Evolutionary conservation across 805 yeast genomes (phyloP).

Genomic region (Teunomyces aglyptinius): DNA sequence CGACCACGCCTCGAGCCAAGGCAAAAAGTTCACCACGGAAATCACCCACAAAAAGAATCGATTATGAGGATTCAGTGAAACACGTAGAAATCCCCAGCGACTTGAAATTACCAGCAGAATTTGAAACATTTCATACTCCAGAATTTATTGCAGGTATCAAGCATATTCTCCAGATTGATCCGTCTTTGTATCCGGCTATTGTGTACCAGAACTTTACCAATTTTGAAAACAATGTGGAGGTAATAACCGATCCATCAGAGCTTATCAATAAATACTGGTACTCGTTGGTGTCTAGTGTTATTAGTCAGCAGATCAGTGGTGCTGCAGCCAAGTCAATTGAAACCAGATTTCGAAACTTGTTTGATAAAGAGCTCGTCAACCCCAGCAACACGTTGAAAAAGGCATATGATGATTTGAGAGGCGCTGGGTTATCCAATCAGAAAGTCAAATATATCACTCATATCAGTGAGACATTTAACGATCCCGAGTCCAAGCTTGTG

Average conservation of each 20-base stretch:
- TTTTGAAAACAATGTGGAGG: slow-evolving; percentile 12
- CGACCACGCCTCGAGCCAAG: not conserved
- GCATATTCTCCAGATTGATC: slow-evolving; percentile 30
- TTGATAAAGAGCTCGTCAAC: slow-evolving; percentile 43
- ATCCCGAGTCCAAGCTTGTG: slow-evolving; percentile 31
- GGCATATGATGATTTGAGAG: slow-evolving; percentile 49
- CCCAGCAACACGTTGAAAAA: slow-evolving; percentile 46
- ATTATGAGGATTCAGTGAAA: slow-evolving; percentile 10
- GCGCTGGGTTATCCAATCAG: slow-evolving; percentile 65
- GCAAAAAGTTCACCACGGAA: slow-evolving; percentile 2
- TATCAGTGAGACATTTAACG: slow-evolving; percentile 51
- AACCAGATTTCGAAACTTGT: slow-evolving; percentile 38
- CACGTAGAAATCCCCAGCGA: slow-evolving; percentile 9
- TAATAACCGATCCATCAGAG: slow-evolving; percentile 11
- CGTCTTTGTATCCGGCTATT: slow-evolving; percentile 32
- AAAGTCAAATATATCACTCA: slow-evolving; percentile 64
- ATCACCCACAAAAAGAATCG: slow-evolving; percentile 1
- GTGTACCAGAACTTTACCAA: slow-evolving; percentile 27
- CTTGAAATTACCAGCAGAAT: slow-evolving; percentile 22
- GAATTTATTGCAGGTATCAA: slow-evolving; percentile 33
- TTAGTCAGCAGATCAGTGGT: slow-evolving; percentile 78
- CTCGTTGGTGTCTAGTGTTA: slow-evolving; percentile 41
- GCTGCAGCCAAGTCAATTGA: slow-evolving; percentile 72
- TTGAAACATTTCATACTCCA: slow-evolving; percentile 29
- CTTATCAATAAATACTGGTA: slow-evolving; percentile 35